These are phyloP conservation scores for Neurospora cerealis DNA, from an alignment of 495 filamentous ascomycete species.

Conservation along the genomic window DNA sequence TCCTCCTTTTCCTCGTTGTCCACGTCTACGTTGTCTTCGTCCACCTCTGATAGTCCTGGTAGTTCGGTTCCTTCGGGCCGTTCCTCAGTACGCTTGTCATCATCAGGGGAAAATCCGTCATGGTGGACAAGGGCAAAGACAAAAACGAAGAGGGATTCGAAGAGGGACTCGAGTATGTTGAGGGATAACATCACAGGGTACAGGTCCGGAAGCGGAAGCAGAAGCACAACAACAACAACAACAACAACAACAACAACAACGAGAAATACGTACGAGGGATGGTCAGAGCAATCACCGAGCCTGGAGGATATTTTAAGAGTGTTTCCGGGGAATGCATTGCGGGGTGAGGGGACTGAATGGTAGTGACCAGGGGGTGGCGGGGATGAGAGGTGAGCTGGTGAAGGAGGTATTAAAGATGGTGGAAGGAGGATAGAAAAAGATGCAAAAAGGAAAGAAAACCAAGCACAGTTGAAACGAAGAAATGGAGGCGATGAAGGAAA, in stretches of 20 bases:
- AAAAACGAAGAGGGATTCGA: not conserved
- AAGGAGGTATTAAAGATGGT: not conserved
- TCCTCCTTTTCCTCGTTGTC: not conserved
- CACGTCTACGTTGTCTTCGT: too few relatives aligned
- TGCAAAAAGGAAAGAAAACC: too few relatives aligned
- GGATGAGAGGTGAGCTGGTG: not conserved
- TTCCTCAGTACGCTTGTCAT: too few relatives aligned
- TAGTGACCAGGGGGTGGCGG: too few relatives aligned
- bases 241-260: not conserved
- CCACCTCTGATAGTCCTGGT: not conserved
- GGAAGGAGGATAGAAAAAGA: not conserved
- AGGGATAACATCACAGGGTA: not conserved
- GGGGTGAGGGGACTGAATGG: not conserved
- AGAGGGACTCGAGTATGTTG: not conserved
- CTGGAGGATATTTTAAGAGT: not conserved
- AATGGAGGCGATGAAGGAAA: too few relatives aligned
- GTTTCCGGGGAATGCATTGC: not conserved
- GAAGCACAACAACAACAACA: not conserved
- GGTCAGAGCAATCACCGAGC: not conserved
- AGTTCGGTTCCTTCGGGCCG: not conserved
- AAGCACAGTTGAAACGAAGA: too few relatives aligned
- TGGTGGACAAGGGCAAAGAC: not conserved
- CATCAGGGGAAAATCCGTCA: not conserved
- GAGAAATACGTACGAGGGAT: not conserved
- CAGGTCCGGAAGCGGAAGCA: not conserved